These are phyloP conservation scores for Talaromyces sp. DNA, from an alignment of 2,329 filamentous ascomycete species.

Conservation along the genomic window DNA sequence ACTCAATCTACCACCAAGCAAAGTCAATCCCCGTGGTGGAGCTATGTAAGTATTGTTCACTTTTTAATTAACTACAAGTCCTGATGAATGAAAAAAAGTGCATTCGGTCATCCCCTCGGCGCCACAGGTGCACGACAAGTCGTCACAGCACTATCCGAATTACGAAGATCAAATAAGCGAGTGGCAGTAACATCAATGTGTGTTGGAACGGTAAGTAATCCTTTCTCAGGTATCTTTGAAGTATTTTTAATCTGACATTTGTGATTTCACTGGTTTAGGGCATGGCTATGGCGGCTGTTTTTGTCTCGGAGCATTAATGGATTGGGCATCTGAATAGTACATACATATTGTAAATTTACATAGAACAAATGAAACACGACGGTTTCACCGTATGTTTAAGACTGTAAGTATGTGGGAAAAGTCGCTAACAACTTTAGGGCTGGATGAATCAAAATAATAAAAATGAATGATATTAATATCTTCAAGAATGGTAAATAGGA, in stretches of 20 bases:
- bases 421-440: too few species aligned
- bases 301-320: slow-evolving; percentile 71
- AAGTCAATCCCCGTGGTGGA: slow-evolving; percentile 93
- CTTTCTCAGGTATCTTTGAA: background rate
- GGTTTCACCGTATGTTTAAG: too few species aligned
- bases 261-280: slow-evolving; percentile 31
- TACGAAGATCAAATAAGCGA: slow-evolving; percentile 71
- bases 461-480: background rate
- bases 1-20: slow-evolving; percentile 69
- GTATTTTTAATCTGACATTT: slow-evolving; percentile 9
- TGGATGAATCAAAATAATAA: background rate
- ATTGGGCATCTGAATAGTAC: background rate
- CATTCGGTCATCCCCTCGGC: slow-evolving; percentile 86
- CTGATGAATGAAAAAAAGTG: slow-evolving; percentile 34
- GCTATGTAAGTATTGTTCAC: slow-evolving; percentile 55
- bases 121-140: slow-evolving; percentile 90
- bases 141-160: slow-evolving; percentile 78
- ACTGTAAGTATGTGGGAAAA: too few species aligned
- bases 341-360: background rate
- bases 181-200: slow-evolving; percentile 91
- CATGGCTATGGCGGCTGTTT: slow-evolving; percentile 82
- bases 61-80: background rate
- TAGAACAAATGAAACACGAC: too few species aligned
- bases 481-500: background rate
- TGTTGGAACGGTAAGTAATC: slow-evolving; percentile 70